A percentile compares a stretch with the other conserved stretches of the same genome.
Conservation (phyloP, 2,329 filamentous ascomycete genomes). For the Pseudodiploospora longispora region DNA sequence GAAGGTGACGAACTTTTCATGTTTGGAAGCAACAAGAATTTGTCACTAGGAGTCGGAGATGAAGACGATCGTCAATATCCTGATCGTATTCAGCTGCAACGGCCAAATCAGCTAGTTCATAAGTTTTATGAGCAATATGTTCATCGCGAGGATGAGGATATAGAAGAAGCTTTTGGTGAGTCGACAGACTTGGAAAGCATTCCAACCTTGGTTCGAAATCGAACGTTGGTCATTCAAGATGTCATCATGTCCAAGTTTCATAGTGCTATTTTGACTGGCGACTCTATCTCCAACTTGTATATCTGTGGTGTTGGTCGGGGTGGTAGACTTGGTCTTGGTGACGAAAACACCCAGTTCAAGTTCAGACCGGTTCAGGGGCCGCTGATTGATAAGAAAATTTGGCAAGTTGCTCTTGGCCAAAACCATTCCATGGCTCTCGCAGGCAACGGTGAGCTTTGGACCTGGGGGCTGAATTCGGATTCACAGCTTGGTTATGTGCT, state of each 20-base stretch:
- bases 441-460: slow-evolving; percentile 82
- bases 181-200: slow-evolving; percentile 43
- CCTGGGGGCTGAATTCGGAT: slow-evolving; percentile 83
- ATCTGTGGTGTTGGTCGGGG: slow-evolving; percentile 87
- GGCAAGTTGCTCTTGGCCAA: slow-evolving; percentile 76
- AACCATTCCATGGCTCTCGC: slow-evolving; percentile 85
- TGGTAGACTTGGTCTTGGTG: slow-evolving; percentile 79
- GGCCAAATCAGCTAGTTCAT: slow-evolving; percentile 69
- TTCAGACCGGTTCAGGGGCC: slow-evolving; percentile 77
- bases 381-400: slow-evolving; percentile 64
- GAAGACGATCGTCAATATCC: slow-evolving; percentile 92
- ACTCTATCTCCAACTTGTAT: slow-evolving; percentile 84
- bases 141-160: slow-evolving; percentile 30
- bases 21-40: slow-evolving; percentile 94
- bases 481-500: slow-evolving; percentile 82
- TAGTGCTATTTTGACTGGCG: slow-evolving; percentile 78
- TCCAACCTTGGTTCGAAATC: slow-evolving; percentile 63
- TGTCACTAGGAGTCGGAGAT: slow-evolving; percentile 88
- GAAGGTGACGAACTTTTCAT: slow-evolving; percentile 79
- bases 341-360: slow-evolving; percentile 81
- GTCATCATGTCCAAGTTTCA: slow-evolving; percentile 86
- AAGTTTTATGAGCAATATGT: slow-evolving; percentile 65
- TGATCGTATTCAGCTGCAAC: slow-evolving; percentile 68
- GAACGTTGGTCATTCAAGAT: slow-evolving; percentile 69
- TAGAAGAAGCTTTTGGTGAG: slow-evolving; percentile 16